Evolutionary conservation across 2,329 filamentous ascomycete genomes (phyloP), one percentile per base, ranked within the genome.

Genomic region (Trichoderma polysporum): DNA sequence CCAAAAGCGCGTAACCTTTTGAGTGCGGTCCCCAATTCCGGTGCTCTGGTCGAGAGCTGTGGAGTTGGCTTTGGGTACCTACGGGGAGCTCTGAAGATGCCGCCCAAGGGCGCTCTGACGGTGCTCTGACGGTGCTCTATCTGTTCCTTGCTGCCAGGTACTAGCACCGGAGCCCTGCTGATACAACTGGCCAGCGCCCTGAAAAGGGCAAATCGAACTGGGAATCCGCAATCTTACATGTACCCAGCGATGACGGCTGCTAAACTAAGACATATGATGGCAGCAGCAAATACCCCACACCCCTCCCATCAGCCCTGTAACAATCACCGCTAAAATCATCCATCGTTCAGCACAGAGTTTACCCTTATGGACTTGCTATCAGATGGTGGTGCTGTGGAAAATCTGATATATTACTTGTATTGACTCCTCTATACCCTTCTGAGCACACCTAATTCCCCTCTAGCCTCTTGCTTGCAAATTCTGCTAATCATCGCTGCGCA

Each of bases 11-110:
- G 65, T 49, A 49, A n/a, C n/a, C 58, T 49, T 31, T 22, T 49
- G 49, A 29, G 39, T 37, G 50, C 56, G 45, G 35, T 52, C 49
- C 54, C 54, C 63, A 60, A 66, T 66, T 66, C 63, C 63, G 45
- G 63, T 52, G 63, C 45, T 53, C 35, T 35, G 39, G 47, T 33
- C 37, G 27, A 57, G 27, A 17, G 49, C 50, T 33, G 63, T 66
- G 63, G 63, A 66, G 63, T 58, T 66, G 39, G 37, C 49, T 49
- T 57, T 49, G 52, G 61, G 39, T 57, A 25, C 50, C 61, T 27
- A 27, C n/a, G 8, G 22, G 17, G 54, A 22, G n/a, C 13, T 33
- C 13, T 49, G 27, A 27, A 33, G n/a, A 37, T 62, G 19, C 35
- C 35, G 22, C 45, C 37, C 17, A 50, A 35, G 19, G 17, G 49